Percentiles rank a stretch among this genome's conserved stretches.
Conservation (phyloP, 345 rosid genomes). For the Pistacia integerrima region DNA sequence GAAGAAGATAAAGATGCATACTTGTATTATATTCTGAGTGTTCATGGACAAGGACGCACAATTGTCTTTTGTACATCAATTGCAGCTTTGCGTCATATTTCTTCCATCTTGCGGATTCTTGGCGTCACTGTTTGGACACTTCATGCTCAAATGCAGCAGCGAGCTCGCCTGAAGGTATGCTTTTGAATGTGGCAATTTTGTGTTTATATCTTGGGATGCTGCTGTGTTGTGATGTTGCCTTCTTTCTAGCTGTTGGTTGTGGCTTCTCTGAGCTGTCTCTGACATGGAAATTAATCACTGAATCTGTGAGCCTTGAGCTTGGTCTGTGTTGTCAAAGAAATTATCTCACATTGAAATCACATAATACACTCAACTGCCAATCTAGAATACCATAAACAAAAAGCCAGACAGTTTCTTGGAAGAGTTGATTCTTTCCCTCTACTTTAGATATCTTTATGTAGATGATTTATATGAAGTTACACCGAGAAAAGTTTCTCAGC, state of each 20-base stretch:
- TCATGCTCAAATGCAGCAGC: conserved; percentile 94
- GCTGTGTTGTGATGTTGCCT: not conserved
- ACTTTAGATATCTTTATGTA: not conserved
- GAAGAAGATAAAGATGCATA: conserved; percentile 92
- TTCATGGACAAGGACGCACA: conserved; percentile 92
- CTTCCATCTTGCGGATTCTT: conserved; percentile 76
- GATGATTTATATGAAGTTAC: not conserved
- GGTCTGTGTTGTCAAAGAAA: not conserved
- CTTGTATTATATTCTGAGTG: conserved; percentile 80
- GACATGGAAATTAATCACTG: not conserved
- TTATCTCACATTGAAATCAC: not conserved
- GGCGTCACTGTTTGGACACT: conserved; percentile 71
- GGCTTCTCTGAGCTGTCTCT: not conserved
- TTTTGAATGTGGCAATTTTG: not conserved
- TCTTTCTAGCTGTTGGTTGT: no score
- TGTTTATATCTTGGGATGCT: not conserved
- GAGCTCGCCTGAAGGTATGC: conserved; percentile 88
- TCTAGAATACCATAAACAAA: not conserved
- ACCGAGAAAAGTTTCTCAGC: not conserved
- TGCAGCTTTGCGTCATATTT: conserved; percentile 88
- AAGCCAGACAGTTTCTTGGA: not conserved
- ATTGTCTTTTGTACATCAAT: conserved; percentile 96
- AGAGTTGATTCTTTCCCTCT: not conserved
- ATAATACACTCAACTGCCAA: not conserved
- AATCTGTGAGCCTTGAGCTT: not conserved